Percentiles rank a stretch among this genome's conserved stretches.
Conservation (phyloP, 2,329 filamentous ascomycete genomes). For the Akanthomyces dipterigenus region DNA sequence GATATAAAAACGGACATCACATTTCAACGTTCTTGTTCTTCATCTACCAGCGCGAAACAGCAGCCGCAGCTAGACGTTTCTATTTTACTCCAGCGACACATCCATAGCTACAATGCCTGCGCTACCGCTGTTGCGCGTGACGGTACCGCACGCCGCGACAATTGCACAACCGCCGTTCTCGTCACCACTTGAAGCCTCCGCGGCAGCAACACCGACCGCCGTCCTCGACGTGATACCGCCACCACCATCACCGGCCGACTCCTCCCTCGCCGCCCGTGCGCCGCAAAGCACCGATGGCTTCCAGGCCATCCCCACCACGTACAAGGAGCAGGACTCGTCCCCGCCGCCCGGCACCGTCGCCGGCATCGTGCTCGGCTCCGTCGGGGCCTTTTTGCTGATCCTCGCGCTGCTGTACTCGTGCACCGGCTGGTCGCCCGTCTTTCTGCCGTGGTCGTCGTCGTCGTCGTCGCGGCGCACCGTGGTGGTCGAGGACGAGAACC, state of each 20-base stretch:
- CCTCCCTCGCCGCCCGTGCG: slow-evolving; percentile 5
- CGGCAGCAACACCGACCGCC: background rate
- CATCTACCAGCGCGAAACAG: too few relatives aligned
- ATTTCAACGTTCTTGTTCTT: too few relatives aligned
- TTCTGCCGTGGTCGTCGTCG: slow-evolving; percentile 16
- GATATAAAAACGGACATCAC: too few relatives aligned
- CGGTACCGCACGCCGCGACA: background rate
- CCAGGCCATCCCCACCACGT: slow-evolving; percentile 28
- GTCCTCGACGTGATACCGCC: too few relatives aligned
- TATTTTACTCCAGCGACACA: too few relatives aligned
- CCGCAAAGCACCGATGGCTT: slow-evolving; percentile 13
- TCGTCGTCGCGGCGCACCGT: slow-evolving; percentile 2
- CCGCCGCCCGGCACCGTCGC: slow-evolving; percentile 37
- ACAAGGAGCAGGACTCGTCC: slow-evolving; percentile 24
- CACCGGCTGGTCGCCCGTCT: slow-evolving; percentile 36
- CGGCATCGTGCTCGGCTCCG: slow-evolving; percentile 38
- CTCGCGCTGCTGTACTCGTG: slow-evolving; percentile 45
- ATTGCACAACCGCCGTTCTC: background rate
- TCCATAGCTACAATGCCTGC: background rate
- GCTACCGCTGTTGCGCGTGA: background rate
- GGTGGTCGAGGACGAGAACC: background rate
- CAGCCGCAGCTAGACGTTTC: too few relatives aligned
- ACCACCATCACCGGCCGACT: too few relatives aligned
- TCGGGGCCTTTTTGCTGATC: slow-evolving; percentile 45
- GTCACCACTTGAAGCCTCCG: background rate